phyloP scores from a whole-genome alignment of 495 filamentous ascomycete species.

The Sordaria brevicollis region DNA sequence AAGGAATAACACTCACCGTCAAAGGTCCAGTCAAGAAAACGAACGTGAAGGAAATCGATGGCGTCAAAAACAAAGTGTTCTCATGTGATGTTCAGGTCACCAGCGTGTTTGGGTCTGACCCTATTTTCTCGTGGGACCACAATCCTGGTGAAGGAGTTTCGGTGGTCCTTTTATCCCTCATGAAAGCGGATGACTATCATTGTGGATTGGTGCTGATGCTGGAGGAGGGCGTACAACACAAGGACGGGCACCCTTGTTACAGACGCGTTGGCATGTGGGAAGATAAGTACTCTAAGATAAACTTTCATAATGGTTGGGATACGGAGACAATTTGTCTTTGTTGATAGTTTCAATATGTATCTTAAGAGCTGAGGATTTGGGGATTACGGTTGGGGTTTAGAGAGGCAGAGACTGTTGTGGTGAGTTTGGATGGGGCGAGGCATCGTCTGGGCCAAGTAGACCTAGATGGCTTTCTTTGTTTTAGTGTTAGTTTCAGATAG shows the following conservation, averaged over 20 bases:
- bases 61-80: no score
- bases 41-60: no score
- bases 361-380: background rate
- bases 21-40: background rate
- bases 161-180: background rate
- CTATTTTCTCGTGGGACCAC: no score
- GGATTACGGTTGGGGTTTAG: rapidly evolving
- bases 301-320: no score
- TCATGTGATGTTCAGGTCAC: no score
- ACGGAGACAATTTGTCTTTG: background rate
- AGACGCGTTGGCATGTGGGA: background rate
- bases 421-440: background rate
- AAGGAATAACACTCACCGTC: background rate
- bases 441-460: no score
- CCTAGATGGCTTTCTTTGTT: background rate
- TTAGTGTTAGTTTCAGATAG: background rate
- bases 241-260: background rate
- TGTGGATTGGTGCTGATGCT: background rate
- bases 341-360: background rate
- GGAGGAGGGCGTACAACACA: background rate
- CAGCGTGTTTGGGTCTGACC: no score
- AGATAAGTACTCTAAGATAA: no score
- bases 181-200: background rate
- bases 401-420: background rate
- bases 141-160: background rate